Evolutionary conservation across 345 rosid species (phyloP), one percentile per base, ranked within the genome.

Genomic region (Erysimum cheiranthoides): DNA sequence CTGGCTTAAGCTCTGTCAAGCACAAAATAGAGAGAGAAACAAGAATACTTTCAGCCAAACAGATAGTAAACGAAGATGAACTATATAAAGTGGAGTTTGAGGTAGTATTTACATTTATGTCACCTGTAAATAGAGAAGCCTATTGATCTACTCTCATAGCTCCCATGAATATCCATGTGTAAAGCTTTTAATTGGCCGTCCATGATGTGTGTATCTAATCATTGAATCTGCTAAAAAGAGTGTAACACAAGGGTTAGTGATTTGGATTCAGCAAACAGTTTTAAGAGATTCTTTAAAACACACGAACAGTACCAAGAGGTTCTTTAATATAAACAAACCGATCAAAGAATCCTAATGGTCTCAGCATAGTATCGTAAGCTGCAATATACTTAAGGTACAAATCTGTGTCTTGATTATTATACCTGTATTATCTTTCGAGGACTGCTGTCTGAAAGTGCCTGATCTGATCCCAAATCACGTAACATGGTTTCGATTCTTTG

Each of bases 51-150:
- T 65, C 21, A 34, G 58, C 5, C 32, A 73, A 73, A 43, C 66
- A 66, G 31, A 45, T 12, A n/a, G 49, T 12, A 11, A 25, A 10
- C 6, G 5, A 64, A n/a, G 14, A 65, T 5, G 42, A 32, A 46
- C n/a, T 43, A 34, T 43, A 34, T 56, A 30, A 27, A 56, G n/a
- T 43, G 25, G 13, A 31, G 54, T 52, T 18, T 18, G 61, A 73
- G 50, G 40, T 18, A 17, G 45, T 35, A 5, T 45, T 56, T 57
- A 66, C 78, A 58, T 36, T 58, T 49, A 35, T 35, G 67, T 46
- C 59, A 65, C 50, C 39, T 65, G 49, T 32, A 65, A 8, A 9
- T 1, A 10, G 78, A 74, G 49, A n/a, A 54, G 77, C 39, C 49
- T 53, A 31, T 51, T 65, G 58, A 13, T 56, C 66, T 59, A 61